A percentile compares a stretch with the other conserved stretches of the same genome.
These are phyloP conservation scores for Halophytophthora batemanensis DNA, from an alignment of 352 stramenopile genomes.

Conservation along the genomic window DNA sequence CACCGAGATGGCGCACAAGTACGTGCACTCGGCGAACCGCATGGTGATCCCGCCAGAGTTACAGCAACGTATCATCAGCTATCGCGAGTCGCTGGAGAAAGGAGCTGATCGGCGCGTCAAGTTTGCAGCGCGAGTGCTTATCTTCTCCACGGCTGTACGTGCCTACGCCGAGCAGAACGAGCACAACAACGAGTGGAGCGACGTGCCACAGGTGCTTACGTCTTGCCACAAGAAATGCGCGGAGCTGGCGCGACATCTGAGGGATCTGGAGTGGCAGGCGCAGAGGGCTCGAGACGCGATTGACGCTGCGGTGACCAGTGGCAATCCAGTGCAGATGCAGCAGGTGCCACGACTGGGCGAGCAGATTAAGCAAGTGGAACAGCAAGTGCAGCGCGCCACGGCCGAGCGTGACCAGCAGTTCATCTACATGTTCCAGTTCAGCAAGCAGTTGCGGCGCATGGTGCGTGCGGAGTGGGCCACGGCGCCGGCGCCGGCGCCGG, in stretches of 20 bases:
- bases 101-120: slow-evolving; percentile 35
- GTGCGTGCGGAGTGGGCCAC: slow-evolving; percentile 31
- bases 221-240: slow-evolving; percentile 46
- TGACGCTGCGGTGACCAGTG: slow-evolving; percentile 44
- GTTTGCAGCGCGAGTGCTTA: slow-evolving; percentile 45
- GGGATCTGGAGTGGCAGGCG: slow-evolving; percentile 25
- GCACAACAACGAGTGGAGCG: slow-evolving; percentile 26
- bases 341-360: slow-evolving; percentile 36
- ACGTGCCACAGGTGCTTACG: slow-evolving; percentile 45
- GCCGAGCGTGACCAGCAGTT: slow-evolving; percentile 55
- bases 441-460: slow-evolving; percentile 31
- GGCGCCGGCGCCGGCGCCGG: too few relatives aligned
- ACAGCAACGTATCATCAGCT: slow-evolving; percentile 37
- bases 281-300: slow-evolving; percentile 34
- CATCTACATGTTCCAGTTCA: slow-evolving; percentile 68
- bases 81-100: slow-evolving; percentile 25
- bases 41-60: slow-evolving; percentile 43
- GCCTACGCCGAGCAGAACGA: slow-evolving; percentile 31
- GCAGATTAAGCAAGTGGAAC: slow-evolving; percentile 33
- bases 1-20: slow-evolving; percentile 28
- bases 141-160: slow-evolving; percentile 51
- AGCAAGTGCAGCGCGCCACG: slow-evolving; percentile 25
- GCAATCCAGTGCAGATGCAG: slow-evolving; percentile 38
- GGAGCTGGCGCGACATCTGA: slow-evolving; percentile 29
- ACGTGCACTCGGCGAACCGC: slow-evolving; percentile 42